Evolutionary conservation across 768 basidiomycete genomes (phyloP).

Genomic region (Hypholoma sublateritium): DNA sequence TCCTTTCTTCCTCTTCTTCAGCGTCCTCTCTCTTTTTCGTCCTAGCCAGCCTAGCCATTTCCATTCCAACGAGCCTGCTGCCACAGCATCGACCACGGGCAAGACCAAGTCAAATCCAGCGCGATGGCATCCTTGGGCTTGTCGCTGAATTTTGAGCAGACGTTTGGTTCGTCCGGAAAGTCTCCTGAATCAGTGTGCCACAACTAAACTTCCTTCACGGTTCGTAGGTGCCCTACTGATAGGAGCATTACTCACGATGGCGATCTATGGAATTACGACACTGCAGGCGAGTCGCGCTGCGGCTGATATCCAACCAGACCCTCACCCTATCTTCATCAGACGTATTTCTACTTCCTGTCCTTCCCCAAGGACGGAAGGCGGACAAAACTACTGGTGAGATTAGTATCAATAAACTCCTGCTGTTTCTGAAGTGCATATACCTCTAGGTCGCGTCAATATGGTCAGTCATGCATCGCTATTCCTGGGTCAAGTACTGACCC

Average conservation of each 20-base stretch:
- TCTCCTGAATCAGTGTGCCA: background rate
- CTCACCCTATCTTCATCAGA: slow-evolving; percentile 19
- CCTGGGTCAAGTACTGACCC: background rate
- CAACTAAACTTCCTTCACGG: background rate
- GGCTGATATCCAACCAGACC: background rate
- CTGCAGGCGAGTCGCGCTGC: slow-evolving; percentile 32
- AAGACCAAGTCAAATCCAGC: background rate
- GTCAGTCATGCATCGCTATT: slow-evolving; percentile 18
- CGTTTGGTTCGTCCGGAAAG: slow-evolving; percentile 7
- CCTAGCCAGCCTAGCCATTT: background rate
- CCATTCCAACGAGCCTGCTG: background rate
- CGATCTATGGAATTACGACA: slow-evolving; percentile 43
- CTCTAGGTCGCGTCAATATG: slow-evolving; percentile 34
- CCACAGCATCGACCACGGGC: background rate
- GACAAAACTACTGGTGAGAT: slow-evolving; percentile 33
- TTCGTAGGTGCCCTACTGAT: slow-evolving; percentile 36
- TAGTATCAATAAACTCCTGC: too few relatives aligned
- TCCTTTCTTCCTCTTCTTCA: background rate
- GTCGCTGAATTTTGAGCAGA: slow-evolving; percentile 9
- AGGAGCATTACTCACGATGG: slow-evolving; percentile 35
- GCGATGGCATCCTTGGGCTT: slow-evolving; percentile 1
- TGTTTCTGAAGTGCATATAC: too few relatives aligned
- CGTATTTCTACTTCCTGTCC: slow-evolving; percentile 41
- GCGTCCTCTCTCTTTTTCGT: background rate
- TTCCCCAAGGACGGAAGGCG: slow-evolving; percentile 35